Evolutionary conservation across 352 stramenopile genomes (phyloP), one percentile per base, ranked within the genome.

Genomic region (Globisporangium middletonii): DNA sequence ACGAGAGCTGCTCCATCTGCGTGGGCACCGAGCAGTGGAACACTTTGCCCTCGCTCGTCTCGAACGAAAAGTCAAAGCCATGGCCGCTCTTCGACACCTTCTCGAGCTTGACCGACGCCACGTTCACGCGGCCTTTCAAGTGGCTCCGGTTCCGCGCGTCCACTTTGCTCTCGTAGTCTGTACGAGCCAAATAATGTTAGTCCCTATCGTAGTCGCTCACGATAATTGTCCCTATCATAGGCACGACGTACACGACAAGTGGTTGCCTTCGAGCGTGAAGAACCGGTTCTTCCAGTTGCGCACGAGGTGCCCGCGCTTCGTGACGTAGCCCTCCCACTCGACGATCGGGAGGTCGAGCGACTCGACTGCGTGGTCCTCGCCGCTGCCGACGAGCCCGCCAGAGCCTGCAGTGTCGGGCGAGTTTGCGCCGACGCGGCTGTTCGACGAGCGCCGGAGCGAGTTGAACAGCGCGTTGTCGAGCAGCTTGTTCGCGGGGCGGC

Each of bases 321-420:
- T 92, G n/a, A 93, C 86, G 60, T 94, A 95, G 42, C 86, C 86
- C 68, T 95, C 86, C 86, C 86, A 95, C 61, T 95, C 86, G 33
- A 92, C 80, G 26, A 90, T 91, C 23, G 85, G 86, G 51, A 95
- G 66, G 57, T 95, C 86, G 11, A 95, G 67, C 57, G 79, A 90
- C 68, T 95, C 86, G 19, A 95, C 73, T 0, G 44, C 52, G 26
- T 85, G 71, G 50, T 92, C 81, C 12, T 85, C 77, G 28, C 64
- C 67, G 50, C 62, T 48, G 18, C 18, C 19, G 19, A 18, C 19
- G n/a, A 18, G 42, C 16, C 44, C 19, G 15, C 59, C 38, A 9
- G 13, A 23, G 23, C 50, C 57, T 4, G 26, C 30, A n/a, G 27
- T 53, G 37, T 64, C 62, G 3, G 51, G 28, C 7, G 60, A 53